Evolutionary conservation across 177 flowering plant genomes (phyloP).

Genomic region (Vitis hybrid): DNA sequence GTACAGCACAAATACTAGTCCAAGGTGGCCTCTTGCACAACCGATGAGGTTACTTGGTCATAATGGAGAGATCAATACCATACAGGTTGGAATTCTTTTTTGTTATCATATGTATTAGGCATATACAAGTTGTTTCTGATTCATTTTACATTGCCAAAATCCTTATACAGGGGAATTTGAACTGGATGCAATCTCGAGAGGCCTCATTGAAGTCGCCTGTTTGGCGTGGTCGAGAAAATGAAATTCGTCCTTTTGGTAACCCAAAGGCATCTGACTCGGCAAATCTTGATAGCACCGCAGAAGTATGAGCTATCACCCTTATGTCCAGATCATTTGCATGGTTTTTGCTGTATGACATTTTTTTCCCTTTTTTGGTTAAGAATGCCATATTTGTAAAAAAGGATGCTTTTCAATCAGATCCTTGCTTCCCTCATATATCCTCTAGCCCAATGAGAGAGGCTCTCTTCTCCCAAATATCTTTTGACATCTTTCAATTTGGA

Average conservation of each 20-base stretch:
- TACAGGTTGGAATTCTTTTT: constrained; percentile 60
- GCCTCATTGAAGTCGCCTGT: constrained; percentile 85
- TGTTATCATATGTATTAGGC: constrained; percentile 4
- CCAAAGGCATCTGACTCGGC: constrained; percentile 97
- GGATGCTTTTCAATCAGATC: too few relatives aligned
- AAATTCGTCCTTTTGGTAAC: constrained; percentile 92
- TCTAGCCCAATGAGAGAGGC: too few relatives aligned
- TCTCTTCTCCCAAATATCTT: too few relatives aligned
- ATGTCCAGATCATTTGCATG: background rate
- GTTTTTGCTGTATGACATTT: background rate
- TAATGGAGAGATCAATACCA: constrained; percentile 98
- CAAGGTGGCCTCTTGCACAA: constrained; percentile 99
- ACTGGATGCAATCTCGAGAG: constrained; percentile 99
- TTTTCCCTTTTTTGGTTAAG: background rate
- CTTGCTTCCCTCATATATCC: too few relatives aligned
- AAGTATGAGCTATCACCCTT: constrained; percentile 47
- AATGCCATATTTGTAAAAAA: too few relatives aligned
- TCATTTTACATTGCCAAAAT: constrained; percentile 6
- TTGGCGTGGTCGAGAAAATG: constrained; percentile 98
- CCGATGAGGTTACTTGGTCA: constrained; percentile 99
- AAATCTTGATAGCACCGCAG: constrained; percentile 96
- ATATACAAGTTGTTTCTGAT: constrained; percentile 5
- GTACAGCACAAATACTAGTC: constrained; percentile 97
- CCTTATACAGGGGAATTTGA: constrained; percentile 84
- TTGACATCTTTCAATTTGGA: too few relatives aligned